Evolutionary conservation across 73 alveolate genomes (phyloP).

Genomic region (Paramecium sonneborni): DNA sequence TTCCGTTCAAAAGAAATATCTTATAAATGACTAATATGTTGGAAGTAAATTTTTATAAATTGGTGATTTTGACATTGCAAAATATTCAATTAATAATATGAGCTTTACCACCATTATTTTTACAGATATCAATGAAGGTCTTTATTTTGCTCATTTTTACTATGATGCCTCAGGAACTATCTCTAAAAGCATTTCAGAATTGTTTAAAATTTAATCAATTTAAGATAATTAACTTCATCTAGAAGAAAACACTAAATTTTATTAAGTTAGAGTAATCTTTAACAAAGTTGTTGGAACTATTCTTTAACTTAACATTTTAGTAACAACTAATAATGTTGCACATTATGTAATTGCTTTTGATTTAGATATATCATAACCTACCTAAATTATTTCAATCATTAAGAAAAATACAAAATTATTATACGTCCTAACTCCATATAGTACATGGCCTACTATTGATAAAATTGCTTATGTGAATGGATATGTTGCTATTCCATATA

Average conservation of each 20-base stretch:
- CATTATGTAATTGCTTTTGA: slow-evolving; percentile 9
- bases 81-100: not conserved
- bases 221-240: not conserved
- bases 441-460: not conserved
- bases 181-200: not conserved
- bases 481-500: not conserved
- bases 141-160: not conserved
- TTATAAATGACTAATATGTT: not conserved
- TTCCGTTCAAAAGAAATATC: not conserved
- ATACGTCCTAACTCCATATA: slow-evolving; percentile 2
- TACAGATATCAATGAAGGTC: not conserved
- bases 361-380: not conserved
- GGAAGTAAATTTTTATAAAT: not conserved
- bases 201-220: not conserved
- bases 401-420: not conserved
- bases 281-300: not conserved
- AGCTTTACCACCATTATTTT: not conserved
- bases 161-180: not conserved
- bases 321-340: not conserved
- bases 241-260: not conserved
- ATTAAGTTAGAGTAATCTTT: not conserved
- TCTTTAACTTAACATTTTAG: not conserved
- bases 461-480: not conserved
- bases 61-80: slow-evolving; percentile 11
- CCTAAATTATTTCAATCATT: not conserved